Evolutionary conservation across 345 rosid species (phyloP).

Genomic region (Rhodamnia rubescens): DNA sequence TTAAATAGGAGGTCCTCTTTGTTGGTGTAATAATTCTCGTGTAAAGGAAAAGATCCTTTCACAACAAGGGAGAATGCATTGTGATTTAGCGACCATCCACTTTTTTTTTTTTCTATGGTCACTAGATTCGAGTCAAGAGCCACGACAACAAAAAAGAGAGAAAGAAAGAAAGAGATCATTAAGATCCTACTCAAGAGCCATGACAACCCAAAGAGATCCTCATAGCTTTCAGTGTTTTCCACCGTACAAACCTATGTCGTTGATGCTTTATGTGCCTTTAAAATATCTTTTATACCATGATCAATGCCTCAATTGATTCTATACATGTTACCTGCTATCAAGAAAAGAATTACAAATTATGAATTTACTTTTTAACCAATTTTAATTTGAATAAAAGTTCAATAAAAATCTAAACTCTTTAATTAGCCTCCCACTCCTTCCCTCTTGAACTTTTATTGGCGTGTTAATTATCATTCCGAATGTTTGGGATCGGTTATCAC

Average conservation of each 20-base stretch:
- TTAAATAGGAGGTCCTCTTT: too few relatives aligned
- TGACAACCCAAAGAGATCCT: not conserved
- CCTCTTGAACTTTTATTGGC: not conserved
- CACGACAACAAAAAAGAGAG: not conserved
- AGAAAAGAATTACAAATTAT: too few relatives aligned
- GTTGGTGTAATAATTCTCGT: too few relatives aligned
- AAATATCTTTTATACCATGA: too few relatives aligned
- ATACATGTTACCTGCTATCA: too few relatives aligned
- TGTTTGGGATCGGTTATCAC: accelerated
- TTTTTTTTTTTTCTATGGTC: accelerated
- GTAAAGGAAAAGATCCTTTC: not conserved
- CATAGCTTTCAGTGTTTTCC: not conserved
- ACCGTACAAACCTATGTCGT: not conserved
- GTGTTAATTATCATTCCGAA: not conserved
- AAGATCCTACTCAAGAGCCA: not conserved
- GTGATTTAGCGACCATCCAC: not conserved
- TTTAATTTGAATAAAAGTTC: not conserved
- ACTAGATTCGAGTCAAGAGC: not conserved
- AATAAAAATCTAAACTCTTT: not conserved
- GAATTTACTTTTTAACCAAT: not conserved
- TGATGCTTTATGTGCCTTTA: too few relatives aligned
- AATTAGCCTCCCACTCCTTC: not conserved
- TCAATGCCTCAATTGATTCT: too few relatives aligned
- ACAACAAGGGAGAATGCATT: not conserved
- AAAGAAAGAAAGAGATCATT: not conserved